phyloP scores from a whole-genome alignment of 2,329 filamentous ascomycete species.

The Seiridium cupressi region DNA sequence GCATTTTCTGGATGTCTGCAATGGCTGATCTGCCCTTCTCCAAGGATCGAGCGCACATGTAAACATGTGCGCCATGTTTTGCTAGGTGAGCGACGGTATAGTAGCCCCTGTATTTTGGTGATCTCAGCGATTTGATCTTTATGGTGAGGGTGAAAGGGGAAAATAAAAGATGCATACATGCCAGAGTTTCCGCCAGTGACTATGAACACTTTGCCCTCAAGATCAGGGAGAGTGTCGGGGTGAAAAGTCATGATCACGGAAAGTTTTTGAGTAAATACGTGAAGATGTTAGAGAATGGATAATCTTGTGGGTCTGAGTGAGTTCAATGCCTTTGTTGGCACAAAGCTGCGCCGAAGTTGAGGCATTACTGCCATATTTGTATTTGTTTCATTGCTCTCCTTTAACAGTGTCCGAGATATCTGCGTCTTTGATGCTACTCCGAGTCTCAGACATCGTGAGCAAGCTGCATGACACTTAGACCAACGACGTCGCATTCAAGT shows the following conservation, averaged over 20 bases:
- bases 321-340: slow-evolving; percentile 12
- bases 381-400: slow-evolving; percentile 16
- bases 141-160: slow-evolving; percentile 7
- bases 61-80: slow-evolving; percentile 36
- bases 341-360: slow-evolving; percentile 12
- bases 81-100: slow-evolving; percentile 34
- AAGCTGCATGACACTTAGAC: slow-evolving; percentile 17
- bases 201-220: slow-evolving; percentile 39
- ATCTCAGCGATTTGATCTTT: slow-evolving; percentile 11
- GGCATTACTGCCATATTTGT: slow-evolving; percentile 15
- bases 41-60: slow-evolving; percentile 34
- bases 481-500: slow-evolving; percentile 5
- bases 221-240: slow-evolving; percentile 38
- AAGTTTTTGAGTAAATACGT: slow-evolving; percentile 9
- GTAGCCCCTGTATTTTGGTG: slow-evolving; percentile 24
- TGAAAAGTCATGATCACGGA: slow-evolving; percentile 32
- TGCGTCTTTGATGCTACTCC: slow-evolving; percentile 11
- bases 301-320: not conserved
- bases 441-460: slow-evolving; percentile 21
- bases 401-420: slow-evolving; percentile 15
- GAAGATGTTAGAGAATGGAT: not conserved
- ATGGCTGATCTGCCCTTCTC: slow-evolving; percentile 31
- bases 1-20: slow-evolving; percentile 26
- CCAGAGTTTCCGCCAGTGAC: slow-evolving; percentile 45
- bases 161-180: slow-evolving; percentile 31